Evolutionary conservation across 306 rosid genomes (phyloP).

Genomic region (Rosa chinensis): DNA sequence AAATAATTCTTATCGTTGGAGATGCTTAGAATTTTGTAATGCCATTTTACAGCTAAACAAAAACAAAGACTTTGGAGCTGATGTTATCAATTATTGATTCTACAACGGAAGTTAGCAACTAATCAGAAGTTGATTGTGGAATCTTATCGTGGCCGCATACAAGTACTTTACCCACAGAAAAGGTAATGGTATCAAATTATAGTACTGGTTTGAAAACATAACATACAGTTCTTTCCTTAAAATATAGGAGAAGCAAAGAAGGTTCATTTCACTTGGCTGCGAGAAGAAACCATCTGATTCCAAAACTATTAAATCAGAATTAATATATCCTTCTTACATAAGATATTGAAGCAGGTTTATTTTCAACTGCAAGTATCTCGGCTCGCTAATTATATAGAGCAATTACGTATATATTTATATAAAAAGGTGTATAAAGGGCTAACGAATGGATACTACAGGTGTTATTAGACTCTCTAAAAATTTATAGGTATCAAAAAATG

Average conservation of each 20-base stretch:
- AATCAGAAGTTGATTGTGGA: not conserved
- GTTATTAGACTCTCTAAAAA: no score
- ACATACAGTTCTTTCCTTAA: not conserved
- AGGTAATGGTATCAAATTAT: not conserved
- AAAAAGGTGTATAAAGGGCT: no score
- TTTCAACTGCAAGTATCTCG: not conserved
- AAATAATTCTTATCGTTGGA: no score
- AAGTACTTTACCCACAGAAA: not conserved
- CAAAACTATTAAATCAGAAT: not conserved
- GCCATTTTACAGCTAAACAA: not conserved
- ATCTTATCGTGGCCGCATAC: not conserved
- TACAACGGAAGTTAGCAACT: not conserved
- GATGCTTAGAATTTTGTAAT: not conserved
- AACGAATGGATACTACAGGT: no score
- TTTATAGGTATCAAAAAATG: no score
- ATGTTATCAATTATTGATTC: not conserved
- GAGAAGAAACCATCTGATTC: slow-evolving; percentile 9
- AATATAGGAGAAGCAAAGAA: not conserved
- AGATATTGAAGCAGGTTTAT: not conserved
- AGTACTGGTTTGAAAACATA: not conserved
- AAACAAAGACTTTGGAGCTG: not conserved
- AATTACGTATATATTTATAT: not conserved
- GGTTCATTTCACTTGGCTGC: slow-evolving; percentile 8
- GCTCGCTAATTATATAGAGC: not conserved
- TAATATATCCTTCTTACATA: not conserved